A percentile compares a stretch with the other conserved stretches of the same genome.
Evolutionary conservation across 2,329 filamentous ascomycete species (phyloP).

Genomic region (Teratosphaeria viscida): DNA sequence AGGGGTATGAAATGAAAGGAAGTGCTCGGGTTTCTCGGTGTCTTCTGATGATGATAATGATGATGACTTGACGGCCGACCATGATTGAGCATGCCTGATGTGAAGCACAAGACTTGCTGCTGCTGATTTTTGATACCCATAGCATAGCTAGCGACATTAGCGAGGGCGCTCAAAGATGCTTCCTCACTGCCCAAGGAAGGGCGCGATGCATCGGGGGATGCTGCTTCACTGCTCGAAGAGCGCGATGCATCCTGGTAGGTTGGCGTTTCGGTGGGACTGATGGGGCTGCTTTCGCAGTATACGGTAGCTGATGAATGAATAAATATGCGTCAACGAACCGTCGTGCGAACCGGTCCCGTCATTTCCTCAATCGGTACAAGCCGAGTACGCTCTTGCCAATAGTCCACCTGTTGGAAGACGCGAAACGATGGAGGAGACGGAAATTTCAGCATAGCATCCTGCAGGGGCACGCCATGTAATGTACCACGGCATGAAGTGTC

Average conservation of each 20-base stretch:
- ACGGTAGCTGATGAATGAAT: neutral
- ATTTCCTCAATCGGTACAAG: neutral
- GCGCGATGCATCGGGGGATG: neutral
- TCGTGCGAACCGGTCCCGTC: neutral
- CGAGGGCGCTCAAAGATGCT: neutral
- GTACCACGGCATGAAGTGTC: neutral
- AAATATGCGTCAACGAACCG: neutral
- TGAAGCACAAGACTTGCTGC: neutral
- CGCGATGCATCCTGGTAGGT: neutral
- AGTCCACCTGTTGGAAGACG: too few species aligned
- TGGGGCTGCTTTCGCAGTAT: neutral
- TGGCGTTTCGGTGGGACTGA: neutral
- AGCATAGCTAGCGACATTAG: neutral
- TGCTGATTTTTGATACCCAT: neutral
- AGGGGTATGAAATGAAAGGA: neutral
- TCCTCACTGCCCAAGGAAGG: neutral
- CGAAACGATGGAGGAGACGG: too few species aligned
- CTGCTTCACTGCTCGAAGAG: neutral
- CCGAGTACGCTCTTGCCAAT: neutral
- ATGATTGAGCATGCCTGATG: neutral
- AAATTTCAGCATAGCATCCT: too few species aligned
- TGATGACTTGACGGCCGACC: neutral
- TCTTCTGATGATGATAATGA: neutral
- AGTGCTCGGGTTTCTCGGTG: neutral
- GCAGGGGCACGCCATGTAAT: too few species aligned